Evolutionary conservation across 2,329 filamentous ascomycete genomes (phyloP), one percentile per base, ranked within the genome.

Genomic region (Tolypocladium ophioglossoides): DNA sequence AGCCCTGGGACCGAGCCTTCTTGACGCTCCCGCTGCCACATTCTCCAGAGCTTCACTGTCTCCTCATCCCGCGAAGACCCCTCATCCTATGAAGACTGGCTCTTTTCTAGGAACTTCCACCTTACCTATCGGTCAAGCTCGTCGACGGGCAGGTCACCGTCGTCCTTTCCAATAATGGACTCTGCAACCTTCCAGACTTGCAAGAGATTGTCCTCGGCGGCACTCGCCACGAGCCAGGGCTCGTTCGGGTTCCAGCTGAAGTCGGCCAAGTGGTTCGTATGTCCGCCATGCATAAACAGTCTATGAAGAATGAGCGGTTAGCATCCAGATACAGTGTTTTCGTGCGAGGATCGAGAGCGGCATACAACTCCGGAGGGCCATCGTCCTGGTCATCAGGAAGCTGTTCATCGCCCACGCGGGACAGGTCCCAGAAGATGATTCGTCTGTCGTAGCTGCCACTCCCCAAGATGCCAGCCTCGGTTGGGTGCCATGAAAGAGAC

Each of bases 231-330:
- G 54, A 96, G 83, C 95, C 95, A 99, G 5, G 92, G 91, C 64
- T 96, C 91, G 68, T 95, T 96, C 62, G 84, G 83, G 71, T 99
- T 99, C 92, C 92, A 99, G 72, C 87, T 92, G 66, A 99, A 99
- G 71, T 99, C 95, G 38, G 89, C 91, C 57, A 99, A 83, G 61
- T 95, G 87, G 72, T 96, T 96, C 12, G 94, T 99, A 74, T 99
- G 95, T 35, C 94, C 94, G 57, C 94, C 94, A 65, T 99, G 94
- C 91, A 99, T 97, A 73, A 99, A 99, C 1, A 99, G 76, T 49
- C 88, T 91, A 56, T 7, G 41, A 47, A 12, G 52, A 37, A 7
- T 20, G 5, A 40, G 56, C 49, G 59, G 59, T 67, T 59, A 68
- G 61, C 51, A 56, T 41, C 5, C 14, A 20, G 20, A 9, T 10